These are phyloP conservation scores for Sporothrix schenckii DNA, from an alignment of 2,329 filamentous ascomycete species.

Conservation along the genomic window DNA sequence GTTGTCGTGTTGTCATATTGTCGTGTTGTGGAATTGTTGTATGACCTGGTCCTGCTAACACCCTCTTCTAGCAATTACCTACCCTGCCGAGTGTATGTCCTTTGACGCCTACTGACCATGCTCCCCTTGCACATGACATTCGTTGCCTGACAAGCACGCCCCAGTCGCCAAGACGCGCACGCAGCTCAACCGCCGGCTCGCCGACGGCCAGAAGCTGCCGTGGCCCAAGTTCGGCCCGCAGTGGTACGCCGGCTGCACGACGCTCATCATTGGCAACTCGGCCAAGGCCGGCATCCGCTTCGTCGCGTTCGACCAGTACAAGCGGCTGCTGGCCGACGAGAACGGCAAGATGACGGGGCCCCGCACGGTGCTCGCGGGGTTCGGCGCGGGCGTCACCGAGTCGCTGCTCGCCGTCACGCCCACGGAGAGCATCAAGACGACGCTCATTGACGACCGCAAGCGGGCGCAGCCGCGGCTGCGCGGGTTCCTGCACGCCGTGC, in stretches of 20 bases:
- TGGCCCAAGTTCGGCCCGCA: slow-evolving; percentile 92
- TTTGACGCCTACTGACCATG: no score
- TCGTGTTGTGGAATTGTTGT: neutral
- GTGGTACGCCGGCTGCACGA: slow-evolving; percentile 98
- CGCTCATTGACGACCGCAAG: slow-evolving; percentile 96
- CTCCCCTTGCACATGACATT: slow-evolving; percentile 11
- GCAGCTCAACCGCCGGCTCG: slow-evolving; percentile 84
- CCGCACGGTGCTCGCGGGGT: slow-evolving; percentile 87
- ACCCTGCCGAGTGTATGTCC: slow-evolving; percentile 84
- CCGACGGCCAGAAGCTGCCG: slow-evolving; percentile 82
- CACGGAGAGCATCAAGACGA: slow-evolving; percentile 98
- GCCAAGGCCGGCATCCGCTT: slow-evolving; percentile 95
- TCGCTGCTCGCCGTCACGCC: slow-evolving; percentile 91
- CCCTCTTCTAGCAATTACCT: slow-evolving; percentile 69
- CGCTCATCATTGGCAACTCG: slow-evolving; percentile 93
- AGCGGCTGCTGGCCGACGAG: slow-evolving; percentile 75
- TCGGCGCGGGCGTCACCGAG: slow-evolving; percentile 93
- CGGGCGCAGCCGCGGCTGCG: slow-evolving; percentile 79
- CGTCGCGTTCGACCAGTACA: slow-evolving; percentile 95
- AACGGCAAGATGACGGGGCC: slow-evolving; percentile 89
- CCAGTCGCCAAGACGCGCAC: slow-evolving; percentile 90
- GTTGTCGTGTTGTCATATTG: neutral
- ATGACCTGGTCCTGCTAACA: slow-evolving; percentile 38
- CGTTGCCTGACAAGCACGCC: slow-evolving; percentile 20
- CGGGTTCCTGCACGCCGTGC: slow-evolving; percentile 88